A percentile compares a stretch with the other conserved stretches of the same genome.
phyloP scores from a whole-genome alignment of 345 rosid species.

The Balakata baccata region DNA sequence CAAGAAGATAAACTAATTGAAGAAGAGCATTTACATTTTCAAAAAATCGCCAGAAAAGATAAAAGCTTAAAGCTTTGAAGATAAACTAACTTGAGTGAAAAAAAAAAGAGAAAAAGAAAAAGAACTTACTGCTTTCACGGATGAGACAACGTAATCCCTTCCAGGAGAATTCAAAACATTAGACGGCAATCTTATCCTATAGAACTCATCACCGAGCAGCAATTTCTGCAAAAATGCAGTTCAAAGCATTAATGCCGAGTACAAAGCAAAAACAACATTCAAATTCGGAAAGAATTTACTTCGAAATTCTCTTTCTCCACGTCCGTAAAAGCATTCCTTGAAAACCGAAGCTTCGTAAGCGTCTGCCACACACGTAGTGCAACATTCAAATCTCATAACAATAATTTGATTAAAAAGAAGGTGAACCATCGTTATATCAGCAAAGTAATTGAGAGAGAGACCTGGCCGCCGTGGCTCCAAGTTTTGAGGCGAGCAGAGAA shows the following conservation, averaged over 20 bases:
- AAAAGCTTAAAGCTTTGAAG: neutral
- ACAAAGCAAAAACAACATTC: neutral
- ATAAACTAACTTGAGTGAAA: neutral
- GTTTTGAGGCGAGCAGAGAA: slow-evolving; percentile 94
- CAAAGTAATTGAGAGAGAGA: slow-evolving; percentile 1
- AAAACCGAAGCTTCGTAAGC: slow-evolving; percentile 85
- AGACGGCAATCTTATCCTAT: slow-evolving; percentile 84
- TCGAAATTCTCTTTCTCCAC: slow-evolving; percentile 66
- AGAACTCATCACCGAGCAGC: slow-evolving; percentile 73
- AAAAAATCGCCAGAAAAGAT: neutral
- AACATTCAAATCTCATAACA: neutral
- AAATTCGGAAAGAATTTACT: slow-evolving; percentile 34
- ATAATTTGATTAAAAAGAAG: neutral
- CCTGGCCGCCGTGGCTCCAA: slow-evolving; percentile 83
- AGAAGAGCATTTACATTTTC: neutral
- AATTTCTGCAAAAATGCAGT: slow-evolving; percentile 49
- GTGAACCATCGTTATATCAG: neutral
- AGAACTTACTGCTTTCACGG: slow-evolving; percentile 81
- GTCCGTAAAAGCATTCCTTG: slow-evolving; percentile 57
- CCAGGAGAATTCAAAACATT: slow-evolving; percentile 77
- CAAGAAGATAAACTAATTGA: no score
- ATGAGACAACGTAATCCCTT: slow-evolving; percentile 63
- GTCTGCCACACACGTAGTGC: slow-evolving; percentile 37
- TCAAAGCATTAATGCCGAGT: slow-evolving; percentile 5
- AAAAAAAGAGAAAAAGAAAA: no score